Percentiles rank a stretch among this genome's conserved stretches.
phyloP scores from a whole-genome alignment of 805 yeast species.

The Ogataea polymorpha region DNA sequence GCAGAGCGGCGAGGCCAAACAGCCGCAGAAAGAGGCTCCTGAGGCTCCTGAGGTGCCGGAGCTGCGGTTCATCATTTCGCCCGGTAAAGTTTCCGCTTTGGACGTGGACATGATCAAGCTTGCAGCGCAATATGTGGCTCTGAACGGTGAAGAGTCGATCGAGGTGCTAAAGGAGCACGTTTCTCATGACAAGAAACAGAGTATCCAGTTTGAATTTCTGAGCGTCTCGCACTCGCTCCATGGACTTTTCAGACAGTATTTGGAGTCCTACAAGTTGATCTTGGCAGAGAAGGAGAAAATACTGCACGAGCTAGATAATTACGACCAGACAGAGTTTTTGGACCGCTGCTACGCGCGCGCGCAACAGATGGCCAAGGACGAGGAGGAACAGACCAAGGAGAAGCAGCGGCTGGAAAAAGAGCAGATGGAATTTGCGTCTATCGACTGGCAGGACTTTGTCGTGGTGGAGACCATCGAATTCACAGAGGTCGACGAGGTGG shows the following conservation, averaged over 20 bases:
- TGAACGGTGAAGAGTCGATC: slow-evolving; percentile 50
- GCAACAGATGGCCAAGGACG: slow-evolving; percentile 40
- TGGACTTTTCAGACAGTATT: slow-evolving; percentile 43
- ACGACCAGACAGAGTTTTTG: slow-evolving; percentile 35
- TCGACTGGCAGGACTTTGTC: slow-evolving; percentile 85
- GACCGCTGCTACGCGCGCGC: slow-evolving; percentile 55
- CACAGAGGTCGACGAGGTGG: slow-evolving; percentile 54
- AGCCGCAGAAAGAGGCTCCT: not conserved
- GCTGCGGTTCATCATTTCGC: slow-evolving; percentile 27
- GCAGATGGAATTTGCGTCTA: slow-evolving; percentile 60
- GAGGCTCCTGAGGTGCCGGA: slow-evolving; percentile 7
- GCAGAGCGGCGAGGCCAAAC: slow-evolving; percentile 23
- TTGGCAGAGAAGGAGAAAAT: slow-evolving; percentile 26
- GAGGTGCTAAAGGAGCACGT: slow-evolving; percentile 31
- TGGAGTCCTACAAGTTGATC: slow-evolving; percentile 52
- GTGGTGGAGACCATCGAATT: slow-evolving; percentile 69
- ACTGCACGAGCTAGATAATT: slow-evolving; percentile 23
- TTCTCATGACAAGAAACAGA: slow-evolving; percentile 32
- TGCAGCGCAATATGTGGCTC: slow-evolving; percentile 67
- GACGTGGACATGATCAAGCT: slow-evolving; percentile 70
- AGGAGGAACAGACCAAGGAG: slow-evolving; percentile 31
- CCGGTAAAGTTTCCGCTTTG: slow-evolving; percentile 47
- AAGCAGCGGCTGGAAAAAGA: slow-evolving; percentile 36
- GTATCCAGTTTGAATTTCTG: slow-evolving; percentile 68
- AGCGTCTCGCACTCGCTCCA: slow-evolving; percentile 58